A percentile compares a stretch with the other conserved stretches of the same genome.
These are phyloP conservation scores for Chytriomyces confervae DNA, from an alignment of 192 early-diverging fungal species.

Conservation along the genomic window DNA sequence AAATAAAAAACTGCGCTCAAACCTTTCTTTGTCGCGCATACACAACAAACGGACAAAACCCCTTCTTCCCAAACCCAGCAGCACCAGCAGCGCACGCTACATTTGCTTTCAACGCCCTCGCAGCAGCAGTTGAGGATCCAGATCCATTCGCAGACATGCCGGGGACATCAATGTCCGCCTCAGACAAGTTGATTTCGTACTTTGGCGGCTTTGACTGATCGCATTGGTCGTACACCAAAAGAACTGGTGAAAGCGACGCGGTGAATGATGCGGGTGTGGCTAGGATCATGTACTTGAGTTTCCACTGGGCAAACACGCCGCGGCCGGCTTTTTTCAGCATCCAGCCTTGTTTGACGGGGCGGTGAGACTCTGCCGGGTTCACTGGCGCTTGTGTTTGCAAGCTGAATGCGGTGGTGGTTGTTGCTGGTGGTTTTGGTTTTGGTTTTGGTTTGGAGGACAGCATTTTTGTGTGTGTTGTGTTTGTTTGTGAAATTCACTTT, in stretches of 20 bases:
- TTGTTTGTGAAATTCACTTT: too few species aligned
- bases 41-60: slow-evolving; percentile 39
- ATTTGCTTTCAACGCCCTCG: not conserved
- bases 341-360: slow-evolving; percentile 56
- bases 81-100: slow-evolving; percentile 9
- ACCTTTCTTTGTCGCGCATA: slow-evolving; percentile 43
- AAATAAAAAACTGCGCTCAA: not conserved
- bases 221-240: slow-evolving; percentile 53
- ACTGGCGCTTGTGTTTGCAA: too few species aligned
- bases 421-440: too few species aligned
- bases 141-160: not conserved
- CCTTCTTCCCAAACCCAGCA: slow-evolving; percentile 36
- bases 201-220: slow-evolving; percentile 55
- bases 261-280: not conserved
- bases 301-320: slow-evolving; percentile 53
- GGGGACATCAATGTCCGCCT: slow-evolving; percentile 35
- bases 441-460: too few species aligned
- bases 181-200: slow-evolving; percentile 48
- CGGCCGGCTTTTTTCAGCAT: slow-evolving; percentile 54
- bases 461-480: too few species aligned
- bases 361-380: not conserved
- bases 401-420: too few species aligned
- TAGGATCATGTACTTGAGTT: slow-evolving; percentile 57
- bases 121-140: not conserved
- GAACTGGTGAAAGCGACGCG: not conserved